Evolutionary conservation across 2,329 filamentous ascomycete genomes (phyloP), one percentile per base, ranked within the genome.

Genomic region (Aspergillus tubingensis): DNA sequence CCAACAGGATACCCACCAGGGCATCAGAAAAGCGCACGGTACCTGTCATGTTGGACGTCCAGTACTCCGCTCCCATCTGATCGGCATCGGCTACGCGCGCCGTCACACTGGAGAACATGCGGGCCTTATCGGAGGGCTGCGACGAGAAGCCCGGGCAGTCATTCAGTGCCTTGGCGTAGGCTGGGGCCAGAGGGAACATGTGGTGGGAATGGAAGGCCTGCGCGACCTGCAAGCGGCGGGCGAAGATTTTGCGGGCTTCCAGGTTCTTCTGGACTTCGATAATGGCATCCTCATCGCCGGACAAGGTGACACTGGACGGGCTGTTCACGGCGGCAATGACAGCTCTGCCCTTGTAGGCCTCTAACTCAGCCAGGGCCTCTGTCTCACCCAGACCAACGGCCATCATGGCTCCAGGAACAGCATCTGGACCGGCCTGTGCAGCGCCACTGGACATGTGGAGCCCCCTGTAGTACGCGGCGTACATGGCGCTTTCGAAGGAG

Each of bases 181-280:
- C 27, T 1, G 52, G 50, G 1, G 25, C 60, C 11, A 62, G 39
- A 2, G 39, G 39, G 11, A 25, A 5, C 68, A 72, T 70, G 27
- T 68, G 64, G 15, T 39, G 52, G 5, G 68, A 70, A 54, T 71
- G 68, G 41, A 70, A 71, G 2, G 69, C 68, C 8, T 48, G 57
- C 8, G 62, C 59, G 4, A 69, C 67, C 8, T 52, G 56, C 8
- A 71, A 59, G 2, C 48, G 30, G 10, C 68, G 57, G 5, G 50
- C 55, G 44, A 71, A 70, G 8, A 62, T 47, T 13, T 60, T 56
- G 21, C 68, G 59, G 19, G 61, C 43, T 8, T 69, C 62, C 13
- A 74, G 36, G 2, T 58, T n/a, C 3, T 52, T 25, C 55, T 69
- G 53, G 10, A 74, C 32, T 36, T 72, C 63, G 0, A 63, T 55